Evolutionary conservation across 805 yeast genomes (phyloP), one percentile per base, ranked within the genome.

Genomic region (Starmerella sp.): DNA sequence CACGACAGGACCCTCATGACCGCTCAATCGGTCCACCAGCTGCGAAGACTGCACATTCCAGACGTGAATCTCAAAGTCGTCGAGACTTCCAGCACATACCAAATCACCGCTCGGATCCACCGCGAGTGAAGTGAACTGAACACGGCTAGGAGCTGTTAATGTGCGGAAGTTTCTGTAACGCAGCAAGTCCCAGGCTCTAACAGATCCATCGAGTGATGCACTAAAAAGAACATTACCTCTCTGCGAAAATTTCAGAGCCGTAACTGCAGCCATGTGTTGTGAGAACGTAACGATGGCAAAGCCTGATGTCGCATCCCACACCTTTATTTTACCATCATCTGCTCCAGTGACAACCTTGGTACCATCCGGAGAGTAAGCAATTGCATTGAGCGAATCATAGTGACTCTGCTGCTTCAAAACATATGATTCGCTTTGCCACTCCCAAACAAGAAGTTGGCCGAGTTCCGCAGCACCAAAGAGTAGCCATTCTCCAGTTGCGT

Each of bases 21-120:
- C 98, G 5, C 90, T 74, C 50, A 93, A 74, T 14, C 86, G 78
- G 66, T 93, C 98, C 53, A 93, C 77, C 48, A 93, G 73, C 67
- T 90, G 96, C 1, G 95, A 84, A 0, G 97, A 90, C 73, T 93
- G 97, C 1, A 93, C 97, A 6, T 96, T 87, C 98, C 98, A 93
- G 36, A 93, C 88, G 66, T 86, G 90, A 56, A 93, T 86, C 55
- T 86, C 95, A 70, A 83, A 93, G 59, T 83, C 84, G 66, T 90
- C 96, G 44, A 82, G 75, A 3, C 96, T 86, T 1, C 96, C 96
- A 4, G 97, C 98, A 65, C 93, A 89, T 2, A 93, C 93, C 51
- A 93, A 83, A 70, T 93, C 98, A 35, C 97, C 98, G 65, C 95
- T 84, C 32, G 97, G 96, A 69, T 93, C 98, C 44, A 89, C 95